phyloP scores from a whole-genome alignment of 2,329 filamentous ascomycete species.

The Fonsecaea multimorphosa region DNA sequence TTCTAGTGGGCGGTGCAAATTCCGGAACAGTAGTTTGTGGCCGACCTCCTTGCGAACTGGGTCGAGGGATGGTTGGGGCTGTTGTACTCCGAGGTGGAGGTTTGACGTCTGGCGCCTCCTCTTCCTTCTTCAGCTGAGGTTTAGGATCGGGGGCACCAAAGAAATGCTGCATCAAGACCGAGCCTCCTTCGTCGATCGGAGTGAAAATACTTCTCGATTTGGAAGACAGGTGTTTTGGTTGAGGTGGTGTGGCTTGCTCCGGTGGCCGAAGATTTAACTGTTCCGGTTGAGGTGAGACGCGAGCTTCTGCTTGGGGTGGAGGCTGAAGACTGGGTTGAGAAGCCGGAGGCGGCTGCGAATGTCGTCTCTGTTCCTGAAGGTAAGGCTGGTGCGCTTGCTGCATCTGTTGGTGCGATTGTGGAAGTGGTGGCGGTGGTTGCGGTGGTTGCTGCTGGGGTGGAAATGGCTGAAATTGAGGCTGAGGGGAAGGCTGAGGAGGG shows the following conservation, averaged over 20 bases:
- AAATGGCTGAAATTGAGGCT: constrained; percentile 50
- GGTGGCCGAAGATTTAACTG: constrained; percentile 42
- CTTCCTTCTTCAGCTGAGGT: constrained; percentile 48
- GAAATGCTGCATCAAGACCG: constrained; percentile 82
- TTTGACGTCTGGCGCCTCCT: constrained; percentile 66
- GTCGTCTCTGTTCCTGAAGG: constrained; percentile 75
- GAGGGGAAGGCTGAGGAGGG: constrained; percentile 44
- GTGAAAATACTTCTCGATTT: constrained; percentile 96
- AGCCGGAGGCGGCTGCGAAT: constrained; percentile 67
- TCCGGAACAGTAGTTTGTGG: constrained; percentile 65
- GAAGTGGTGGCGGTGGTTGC: constrained; percentile 55
- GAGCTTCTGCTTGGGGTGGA: constrained; percentile 59
- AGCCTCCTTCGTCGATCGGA: constrained; percentile 90
- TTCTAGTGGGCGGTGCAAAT: constrained; percentile 74
- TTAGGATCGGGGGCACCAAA: constrained; percentile 65
- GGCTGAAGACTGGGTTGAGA: constrained; percentile 64
- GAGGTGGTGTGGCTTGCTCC: constrained; percentile 52
- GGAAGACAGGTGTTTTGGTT: constrained; percentile 67
- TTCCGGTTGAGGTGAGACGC: constrained; percentile 48
- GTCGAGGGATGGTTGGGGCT: constrained; percentile 40
- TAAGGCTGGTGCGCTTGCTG: constrained; percentile 70
- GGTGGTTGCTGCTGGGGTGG: constrained; percentile 47
- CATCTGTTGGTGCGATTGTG: constrained; percentile 49
- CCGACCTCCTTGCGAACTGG: constrained; percentile 58
- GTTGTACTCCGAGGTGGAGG: constrained; percentile 55